Base-by-base conservation (phyloP, 2,329 filamentous ascomycete genomes). In the Cercospora zeina region DNA sequence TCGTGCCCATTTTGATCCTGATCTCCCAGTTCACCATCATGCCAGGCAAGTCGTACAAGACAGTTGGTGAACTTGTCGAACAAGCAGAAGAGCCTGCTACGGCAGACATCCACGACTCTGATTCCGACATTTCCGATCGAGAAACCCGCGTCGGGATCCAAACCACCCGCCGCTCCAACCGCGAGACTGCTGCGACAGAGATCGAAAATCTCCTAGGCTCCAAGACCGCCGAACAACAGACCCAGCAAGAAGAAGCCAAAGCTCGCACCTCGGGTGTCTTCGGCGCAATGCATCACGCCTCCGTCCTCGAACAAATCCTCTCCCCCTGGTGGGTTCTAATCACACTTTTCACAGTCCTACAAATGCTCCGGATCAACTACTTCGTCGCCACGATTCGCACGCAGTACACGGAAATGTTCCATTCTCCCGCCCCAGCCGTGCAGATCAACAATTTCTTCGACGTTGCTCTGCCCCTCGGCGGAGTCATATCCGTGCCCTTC, bases 251-350 rank as follows among this genome's bases (percentile, higher is more conserved):
- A 75, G 88, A 90, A 72, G 81, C 83, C 69, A 89, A 88, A 72
- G 88, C 89, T 65, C 81, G 84, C 55, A 83, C 82, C 9, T 89
- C 87, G 16, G 91, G 91, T 4, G 89, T 96, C 34, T 96, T 91
- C 89, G 93, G 93, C 27, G 88, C 89, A 21, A 84, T 96, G 77
- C 93, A 96, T 72, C 86, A 87, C 55, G 81, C 82, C 67, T 85
- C 88, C 0, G 89, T 90, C 0, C 71, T 81, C 21, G 78, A 90
- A 70, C 93, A 97, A 76, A 89, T 96, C 67, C 75, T 78, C 7
- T 90, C 88, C 2, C 88, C 88, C 0, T 96, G 91, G 91, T 96
- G 95, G 74, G 80, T 91, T 16, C 82, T 96, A 37, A 90, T 96
- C 69, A 89, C 90, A 4, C 76, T 91, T 19, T 93, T 96, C 74